Conservation (phyloP, 768 basidiomycete genomes). For the Collybia mongolica region DNA sequence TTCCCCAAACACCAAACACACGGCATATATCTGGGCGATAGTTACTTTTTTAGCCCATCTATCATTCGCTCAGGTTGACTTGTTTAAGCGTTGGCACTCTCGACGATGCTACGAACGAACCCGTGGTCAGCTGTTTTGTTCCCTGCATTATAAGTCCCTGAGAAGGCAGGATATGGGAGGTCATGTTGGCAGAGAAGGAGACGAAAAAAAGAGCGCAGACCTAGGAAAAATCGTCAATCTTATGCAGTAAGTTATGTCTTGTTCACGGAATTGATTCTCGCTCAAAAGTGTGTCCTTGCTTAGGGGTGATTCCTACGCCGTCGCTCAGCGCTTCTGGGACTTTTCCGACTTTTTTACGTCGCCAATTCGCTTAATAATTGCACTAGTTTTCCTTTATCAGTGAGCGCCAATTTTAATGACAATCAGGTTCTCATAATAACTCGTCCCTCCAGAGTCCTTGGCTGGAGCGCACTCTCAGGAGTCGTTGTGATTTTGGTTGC, state of each 20-base stretch:
- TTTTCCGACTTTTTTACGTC: conserved; percentile 63
- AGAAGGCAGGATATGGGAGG: conserved; percentile 58
- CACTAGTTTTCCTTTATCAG: conserved; percentile 72
- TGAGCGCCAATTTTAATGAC: conserved; percentile 26
- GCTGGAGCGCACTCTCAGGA: conserved; percentile 76
- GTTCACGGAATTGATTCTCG: neutral
- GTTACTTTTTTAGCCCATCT: conserved; percentile 61
- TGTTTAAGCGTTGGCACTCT: conserved; percentile 65
- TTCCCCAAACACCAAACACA: conserved; percentile 36
- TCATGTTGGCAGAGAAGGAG: conserved; percentile 33
- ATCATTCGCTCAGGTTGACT: conserved; percentile 66
- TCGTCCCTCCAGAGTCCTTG: conserved; percentile 51
- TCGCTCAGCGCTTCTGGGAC: conserved; percentile 73
- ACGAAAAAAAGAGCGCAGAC: conserved; percentile 46
- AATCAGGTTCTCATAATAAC: neutral
- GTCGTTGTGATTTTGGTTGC: conserved; percentile 63
- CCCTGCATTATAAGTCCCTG: conserved; percentile 67
- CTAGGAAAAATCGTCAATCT: conserved; percentile 73
- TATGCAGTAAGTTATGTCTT: conserved; percentile 51
- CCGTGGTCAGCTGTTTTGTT: conserved; percentile 69
- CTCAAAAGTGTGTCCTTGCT: conserved; percentile 1
- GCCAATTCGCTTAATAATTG: conserved; percentile 64
- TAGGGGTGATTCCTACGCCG: conserved; percentile 73
- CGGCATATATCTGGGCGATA: conserved; percentile 59
- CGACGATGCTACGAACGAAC: conserved; percentile 72